Percentiles rank a stretch among this genome's conserved stretches.
Evolutionary conservation across 306 rosid species (phyloP).

Genomic region (Cucumis sativus): DNA sequence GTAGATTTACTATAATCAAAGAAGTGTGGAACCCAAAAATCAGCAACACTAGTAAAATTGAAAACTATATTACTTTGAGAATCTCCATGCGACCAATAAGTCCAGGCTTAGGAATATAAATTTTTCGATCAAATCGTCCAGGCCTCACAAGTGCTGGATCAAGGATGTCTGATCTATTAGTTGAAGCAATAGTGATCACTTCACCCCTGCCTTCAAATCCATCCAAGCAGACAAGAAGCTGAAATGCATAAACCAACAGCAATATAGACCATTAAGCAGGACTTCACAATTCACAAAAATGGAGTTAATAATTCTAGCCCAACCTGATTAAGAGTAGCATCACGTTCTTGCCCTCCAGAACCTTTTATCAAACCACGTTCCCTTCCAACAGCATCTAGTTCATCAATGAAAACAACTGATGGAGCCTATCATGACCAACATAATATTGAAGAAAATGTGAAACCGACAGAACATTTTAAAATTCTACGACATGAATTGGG

Average conservation of each 20-base stretch:
- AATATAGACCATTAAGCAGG: conserved; percentile 17
- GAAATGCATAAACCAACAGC: conserved; percentile 24
- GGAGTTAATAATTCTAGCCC: neutral
- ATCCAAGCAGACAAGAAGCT: conserved; percentile 94
- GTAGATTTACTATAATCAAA: neutral
- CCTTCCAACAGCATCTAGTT: conserved; percentile 98
- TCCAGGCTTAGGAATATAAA: conserved; percentile 89
- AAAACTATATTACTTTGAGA: conserved; percentile 42
- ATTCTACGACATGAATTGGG: neutral
- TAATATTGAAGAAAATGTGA: conserved; percentile 2
- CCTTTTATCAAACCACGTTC: conserved; percentile 98
- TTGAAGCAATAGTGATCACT: conserved; percentile 95
- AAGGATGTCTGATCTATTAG: conserved; percentile 92
- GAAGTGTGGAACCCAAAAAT: neutral
- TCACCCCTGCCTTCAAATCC: conserved; percentile 98
- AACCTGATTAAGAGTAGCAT: conserved; percentile 99
- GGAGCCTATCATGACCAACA: conserved; percentile 58
- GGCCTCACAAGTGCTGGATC: conserved; percentile 98
- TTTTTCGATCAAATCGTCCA: conserved; percentile 91
- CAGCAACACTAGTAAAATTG: neutral
- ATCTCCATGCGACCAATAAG: conserved; percentile 88
- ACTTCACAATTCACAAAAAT: neutral
- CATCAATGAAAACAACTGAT: conserved; percentile 95
- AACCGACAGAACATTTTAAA: neutral
- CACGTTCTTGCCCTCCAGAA: conserved; percentile 99